Evolutionary conservation across 495 filamentous ascomycete genomes (phyloP).

Genomic region (Neurospora intermedia): DNA sequence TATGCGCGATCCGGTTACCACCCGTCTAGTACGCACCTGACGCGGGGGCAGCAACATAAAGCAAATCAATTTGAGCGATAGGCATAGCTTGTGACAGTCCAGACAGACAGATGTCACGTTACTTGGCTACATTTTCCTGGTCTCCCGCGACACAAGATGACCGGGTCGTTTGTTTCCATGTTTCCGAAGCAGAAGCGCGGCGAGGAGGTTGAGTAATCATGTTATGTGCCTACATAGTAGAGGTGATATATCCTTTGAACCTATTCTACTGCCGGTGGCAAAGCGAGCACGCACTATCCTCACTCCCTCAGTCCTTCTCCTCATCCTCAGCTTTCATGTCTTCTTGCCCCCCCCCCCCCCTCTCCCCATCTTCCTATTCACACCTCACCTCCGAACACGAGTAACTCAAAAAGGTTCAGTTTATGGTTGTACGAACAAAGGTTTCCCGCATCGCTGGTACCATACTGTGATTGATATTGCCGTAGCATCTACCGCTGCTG

Average conservation of each 20-base stretch:
- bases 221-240: neutral
- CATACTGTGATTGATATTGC: neutral
- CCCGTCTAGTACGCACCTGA: neutral
- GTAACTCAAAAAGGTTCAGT: too few species aligned
- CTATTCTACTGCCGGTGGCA: neutral
- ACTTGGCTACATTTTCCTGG: neutral
- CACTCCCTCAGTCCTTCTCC: too few species aligned
- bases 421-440: neutral
- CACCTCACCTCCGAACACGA: too few species aligned
- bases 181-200: neutral
- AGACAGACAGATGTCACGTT: neutral
- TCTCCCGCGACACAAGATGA: neutral
- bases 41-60: neutral
- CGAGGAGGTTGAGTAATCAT: neutral
- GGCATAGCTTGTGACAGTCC: neutral
- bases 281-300: neutral
- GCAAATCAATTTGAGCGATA: too few species aligned
- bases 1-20: neutral
- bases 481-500: neutral
- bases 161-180: neutral
- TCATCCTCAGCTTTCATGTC: neutral
- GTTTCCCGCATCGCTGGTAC: neutral
- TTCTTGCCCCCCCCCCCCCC: neutral
- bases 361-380: neutral
- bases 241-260: neutral